Evolutionary conservation across 768 basidiomycete genomes (phyloP).

Genomic region (Mycena albidolilacea): DNA sequence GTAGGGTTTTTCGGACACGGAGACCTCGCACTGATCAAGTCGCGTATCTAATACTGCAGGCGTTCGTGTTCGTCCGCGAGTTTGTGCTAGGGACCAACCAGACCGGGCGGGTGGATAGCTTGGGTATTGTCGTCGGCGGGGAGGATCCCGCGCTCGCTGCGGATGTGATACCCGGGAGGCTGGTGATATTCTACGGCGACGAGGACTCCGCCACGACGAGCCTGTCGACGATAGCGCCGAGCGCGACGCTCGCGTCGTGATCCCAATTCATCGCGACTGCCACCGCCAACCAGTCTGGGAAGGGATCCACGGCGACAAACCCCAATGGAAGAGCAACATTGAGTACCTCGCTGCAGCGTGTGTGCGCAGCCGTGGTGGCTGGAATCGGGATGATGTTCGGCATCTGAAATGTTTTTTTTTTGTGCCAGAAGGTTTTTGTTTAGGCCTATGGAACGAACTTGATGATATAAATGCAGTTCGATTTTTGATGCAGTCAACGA

Average conservation of each 20-base stretch:
- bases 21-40: not conserved
- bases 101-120: conserved; percentile 59
- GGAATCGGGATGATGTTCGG: not conserved
- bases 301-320: not conserved
- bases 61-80: conserved; percentile 61
- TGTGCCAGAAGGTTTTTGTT: too few relatives aligned
- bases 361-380: not conserved
- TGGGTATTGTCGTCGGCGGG: conserved; percentile 58
- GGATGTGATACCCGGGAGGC: conserved; percentile 56
- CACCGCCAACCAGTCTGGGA: conserved; percentile 5
- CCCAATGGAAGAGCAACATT: not conserved
- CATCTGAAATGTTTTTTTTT: not conserved
- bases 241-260: conserved; percentile 54
- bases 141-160: conserved; percentile 55
- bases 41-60: conserved; percentile 44
- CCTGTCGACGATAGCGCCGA: conserved; percentile 54
- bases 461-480: too few relatives aligned
- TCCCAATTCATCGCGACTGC: conserved; percentile 47
- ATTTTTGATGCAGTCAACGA: too few relatives aligned
- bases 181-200: conserved; percentile 61
- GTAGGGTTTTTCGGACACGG: not conserved
- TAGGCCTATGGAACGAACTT: too few relatives aligned
- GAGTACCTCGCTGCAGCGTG: not conserved
- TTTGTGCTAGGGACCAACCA: conserved; percentile 64
- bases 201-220: conserved; percentile 46